phyloP scores from a whole-genome alignment of 208 protist species.

The Hexamita inflata region DNA sequence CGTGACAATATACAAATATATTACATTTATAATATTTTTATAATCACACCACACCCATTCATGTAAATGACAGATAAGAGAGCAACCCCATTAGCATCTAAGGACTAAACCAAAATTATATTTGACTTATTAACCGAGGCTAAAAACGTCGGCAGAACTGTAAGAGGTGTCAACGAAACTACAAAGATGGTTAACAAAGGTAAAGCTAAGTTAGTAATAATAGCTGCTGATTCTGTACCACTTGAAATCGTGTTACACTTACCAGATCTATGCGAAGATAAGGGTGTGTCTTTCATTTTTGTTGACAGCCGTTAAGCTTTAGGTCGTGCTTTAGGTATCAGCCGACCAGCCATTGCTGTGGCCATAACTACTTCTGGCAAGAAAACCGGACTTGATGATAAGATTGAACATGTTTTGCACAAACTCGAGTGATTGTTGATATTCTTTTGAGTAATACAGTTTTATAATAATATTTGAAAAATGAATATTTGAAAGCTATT shows the following conservation, averaged over 20 bases:
- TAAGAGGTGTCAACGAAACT: constrained; percentile 22
- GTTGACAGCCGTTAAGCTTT: constrained; percentile 16
- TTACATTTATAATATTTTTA: too few species aligned
- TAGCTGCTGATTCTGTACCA: constrained; percentile 34
- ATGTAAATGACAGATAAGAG: background rate
- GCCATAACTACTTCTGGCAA: constrained; percentile 69
- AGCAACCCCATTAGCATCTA: constrained; percentile 2
- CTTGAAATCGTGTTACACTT: constrained; percentile 38
- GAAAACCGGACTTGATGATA: too few species aligned
- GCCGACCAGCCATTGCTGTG: constrained; percentile 28
- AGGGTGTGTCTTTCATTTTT: constrained; percentile 33
- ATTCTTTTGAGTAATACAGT: too few species aligned
- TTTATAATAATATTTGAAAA: too few species aligned
- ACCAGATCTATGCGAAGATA: constrained; percentile 40
- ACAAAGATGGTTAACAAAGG: constrained; percentile 33
- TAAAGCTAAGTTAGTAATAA: constrained; percentile 27
- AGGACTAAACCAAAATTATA: constrained; percentile 49
- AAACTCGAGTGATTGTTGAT: too few species aligned
- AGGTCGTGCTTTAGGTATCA: constrained; percentile 21
- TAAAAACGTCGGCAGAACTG: constrained; percentile 83
- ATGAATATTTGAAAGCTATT: too few species aligned
- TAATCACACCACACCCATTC: too few species aligned
- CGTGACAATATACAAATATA: too few species aligned
- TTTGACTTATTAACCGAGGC: constrained; percentile 91
- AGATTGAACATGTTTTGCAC: too few species aligned